A percentile compares a stretch with the other conserved stretches of the same genome.
Evolutionary conservation across 2,329 filamentous ascomycete genomes (phyloP).

Genomic region (Aaosphaeria arxii): DNA sequence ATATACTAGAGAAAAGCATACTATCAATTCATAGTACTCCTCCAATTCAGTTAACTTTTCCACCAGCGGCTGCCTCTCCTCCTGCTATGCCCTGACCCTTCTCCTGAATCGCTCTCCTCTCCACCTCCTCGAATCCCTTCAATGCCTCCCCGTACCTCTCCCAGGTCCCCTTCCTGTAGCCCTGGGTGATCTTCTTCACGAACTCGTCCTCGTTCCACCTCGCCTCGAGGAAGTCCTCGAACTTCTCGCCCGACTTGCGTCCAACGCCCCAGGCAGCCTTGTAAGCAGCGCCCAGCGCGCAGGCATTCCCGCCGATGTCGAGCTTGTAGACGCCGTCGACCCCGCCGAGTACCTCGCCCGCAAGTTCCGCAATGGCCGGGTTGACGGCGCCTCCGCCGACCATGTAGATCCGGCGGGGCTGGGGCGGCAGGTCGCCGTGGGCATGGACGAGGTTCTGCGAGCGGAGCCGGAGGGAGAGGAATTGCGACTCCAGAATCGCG

Average conservation of each 20-base stretch:
- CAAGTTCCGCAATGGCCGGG: slow-evolving; percentile 78
- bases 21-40: too few relatives aligned
- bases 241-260: slow-evolving; percentile 63
- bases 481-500: slow-evolving; percentile 89
- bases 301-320: slow-evolving; percentile 93
- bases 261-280: slow-evolving; percentile 94
- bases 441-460: slow-evolving; percentile 68
- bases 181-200: slow-evolving; percentile 76
- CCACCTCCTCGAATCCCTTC: slow-evolving; percentile 73
- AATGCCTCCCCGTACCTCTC: slow-evolving; percentile 75
- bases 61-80: slow-evolving; percentile 2
- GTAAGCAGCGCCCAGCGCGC: slow-evolving; percentile 89
- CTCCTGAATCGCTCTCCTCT: slow-evolving; percentile 59
- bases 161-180: slow-evolving; percentile 73
- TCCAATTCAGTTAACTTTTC: not conserved
- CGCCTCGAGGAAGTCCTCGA: slow-evolving; percentile 80
- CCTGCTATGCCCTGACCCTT: slow-evolving; percentile 16
- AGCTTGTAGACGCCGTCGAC: slow-evolving; percentile 88
- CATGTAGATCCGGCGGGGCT: slow-evolving; percentile 87
- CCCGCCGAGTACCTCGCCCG: slow-evolving; percentile 85
- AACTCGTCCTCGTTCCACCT: slow-evolving; percentile 85
- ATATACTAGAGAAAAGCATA: too few relatives aligned
- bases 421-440: slow-evolving; percentile 64
- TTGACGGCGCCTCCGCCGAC: slow-evolving; percentile 91
- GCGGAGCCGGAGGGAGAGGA: slow-evolving; percentile 84